Percentiles rank a stretch among this genome's conserved stretches.
Evolutionary conservation across 2,329 filamentous ascomycete genomes (phyloP).

Genomic region (Emmonsia crescens): DNA sequence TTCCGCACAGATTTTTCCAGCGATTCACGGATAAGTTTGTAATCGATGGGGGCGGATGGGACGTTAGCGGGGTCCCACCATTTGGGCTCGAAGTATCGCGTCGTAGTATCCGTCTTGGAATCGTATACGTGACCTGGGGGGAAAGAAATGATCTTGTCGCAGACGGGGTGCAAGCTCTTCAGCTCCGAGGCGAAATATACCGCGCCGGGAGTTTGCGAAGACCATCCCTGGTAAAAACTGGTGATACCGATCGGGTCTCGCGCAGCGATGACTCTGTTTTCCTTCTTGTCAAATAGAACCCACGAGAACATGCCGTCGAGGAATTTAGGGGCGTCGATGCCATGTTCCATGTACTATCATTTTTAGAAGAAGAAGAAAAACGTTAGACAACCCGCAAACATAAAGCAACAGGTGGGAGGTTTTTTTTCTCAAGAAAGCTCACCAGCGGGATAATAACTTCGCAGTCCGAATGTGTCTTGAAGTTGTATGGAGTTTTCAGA

Average conservation of each 20-base stretch:
- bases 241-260: slow-evolving; percentile 95
- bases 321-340: slow-evolving; percentile 79
- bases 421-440: slow-evolving; percentile 37
- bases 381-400: neutral
- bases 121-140: slow-evolving; percentile 94
- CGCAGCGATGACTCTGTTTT: slow-evolving; percentile 85
- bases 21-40: slow-evolving; percentile 67
- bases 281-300: slow-evolving; percentile 90
- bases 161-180: slow-evolving; percentile 85
- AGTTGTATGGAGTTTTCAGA: slow-evolving; percentile 75
- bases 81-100: slow-evolving; percentile 78
- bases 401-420: neutral
- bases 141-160: slow-evolving; percentile 90
- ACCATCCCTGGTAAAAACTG: slow-evolving; percentile 92
- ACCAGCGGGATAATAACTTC: slow-evolving; percentile 97
- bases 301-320: slow-evolving; percentile 99
- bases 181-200: slow-evolving; percentile 96
- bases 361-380: neutral
- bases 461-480: slow-evolving; percentile 98
- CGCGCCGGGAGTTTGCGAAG: slow-evolving; percentile 67
- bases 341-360: slow-evolving; percentile 76
- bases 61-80: slow-evolving; percentile 82
- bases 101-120: slow-evolving; percentile 75
- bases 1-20: slow-evolving; percentile 90
- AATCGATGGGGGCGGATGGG: slow-evolving; percentile 69